Evolutionary conservation across 371 early-diverging fungal species (phyloP), one percentile per base, ranked within the genome.

Genomic region (Mortierella sp.): DNA sequence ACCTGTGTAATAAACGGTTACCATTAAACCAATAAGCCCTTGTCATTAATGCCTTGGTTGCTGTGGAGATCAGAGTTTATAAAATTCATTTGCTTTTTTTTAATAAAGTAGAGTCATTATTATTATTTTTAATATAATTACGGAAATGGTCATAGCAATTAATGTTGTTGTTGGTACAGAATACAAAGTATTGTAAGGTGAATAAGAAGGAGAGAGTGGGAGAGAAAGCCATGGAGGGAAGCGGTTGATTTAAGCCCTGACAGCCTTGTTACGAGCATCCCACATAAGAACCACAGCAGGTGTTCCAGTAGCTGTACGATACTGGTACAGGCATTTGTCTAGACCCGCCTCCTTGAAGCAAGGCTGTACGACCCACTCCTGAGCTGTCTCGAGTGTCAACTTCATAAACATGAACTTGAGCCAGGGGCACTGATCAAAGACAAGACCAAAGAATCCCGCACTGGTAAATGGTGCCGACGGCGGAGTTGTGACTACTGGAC

Each of bases 251-350:
- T 53, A 61, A 29, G 51, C 13, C 22, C 12, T 31, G 62, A n/a
- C 22, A 19, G 28, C 28, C 42, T 64, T 74, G 43, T 60, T 59
- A 23, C 75, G 75, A 28, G 75, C 31, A 40, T 75, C 71, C 75
- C 81, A 80, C 75, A 80, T 80, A 58, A 80, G 57, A 15, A 80
- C 75, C 10, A 80, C 75, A 19, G 81, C 75, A 4, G 81, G 81
- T 0, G 67, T 66, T 13, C 75, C 81, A 2, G 79, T 66, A 2
- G 81, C 71, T 1, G 75, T 71, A 5, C 71, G 67, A 40, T 80
- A 80, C 54, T 80, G 81, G 29, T 61, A 80, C 8, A 80, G 62
- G 34, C 81, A 80, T 53, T 64, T 74, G 59, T 74, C 75, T 4
- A 80, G 49, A 10, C 71, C 71, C 0, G 67, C 63, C 31, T 70